These are phyloP conservation scores for Rhynchosporium graminicola DNA, from an alignment of 2,329 filamentous ascomycete genomes.

Conservation along the genomic window DNA sequence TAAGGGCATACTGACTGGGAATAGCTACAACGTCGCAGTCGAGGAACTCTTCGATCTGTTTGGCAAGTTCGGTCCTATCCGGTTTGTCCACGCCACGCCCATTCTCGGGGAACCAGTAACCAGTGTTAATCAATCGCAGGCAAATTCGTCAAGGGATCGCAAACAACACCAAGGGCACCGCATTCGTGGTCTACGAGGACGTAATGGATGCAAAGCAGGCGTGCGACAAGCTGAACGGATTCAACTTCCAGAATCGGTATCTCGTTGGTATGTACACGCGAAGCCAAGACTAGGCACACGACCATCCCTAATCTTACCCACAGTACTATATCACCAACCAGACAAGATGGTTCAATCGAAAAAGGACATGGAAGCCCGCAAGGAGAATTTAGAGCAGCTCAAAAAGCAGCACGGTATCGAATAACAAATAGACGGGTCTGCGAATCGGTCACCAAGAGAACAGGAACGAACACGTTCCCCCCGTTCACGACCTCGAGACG, in stretches of 20 bases:
- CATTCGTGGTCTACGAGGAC: conserved; percentile 99
- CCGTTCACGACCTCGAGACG: conserved; percentile 27
- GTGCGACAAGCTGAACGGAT: conserved; percentile 99
- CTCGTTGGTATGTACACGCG: conserved; percentile 75
- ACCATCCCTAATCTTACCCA: conserved; percentile 21
- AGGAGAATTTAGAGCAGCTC: conserved; percentile 96
- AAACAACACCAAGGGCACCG: conserved; percentile 95
- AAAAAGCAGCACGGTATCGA: conserved; percentile 98
- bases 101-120: conserved; percentile 18
- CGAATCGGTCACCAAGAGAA: conserved; percentile 42
- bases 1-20: conserved; percentile 43
- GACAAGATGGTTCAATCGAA: conserved; percentile 83
- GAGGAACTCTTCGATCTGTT: conserved; percentile 99
- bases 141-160: conserved; percentile 99
- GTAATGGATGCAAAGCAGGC: conserved; percentile 98
- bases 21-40: conserved; percentile 96
- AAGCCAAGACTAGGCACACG: conserved; percentile 14
- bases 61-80: conserved; percentile 93
- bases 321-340: conserved; percentile 74
- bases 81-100: conserved; percentile 58
- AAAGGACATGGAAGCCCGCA: conserved; percentile 90
- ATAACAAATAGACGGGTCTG: conserved; percentile 81
- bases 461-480: conserved; percentile 12
- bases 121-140: conserved; percentile 49
- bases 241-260: conserved; percentile 99